Percentiles rank a stretch among this genome's conserved stretches.
Conservation (phyloP, 345 rosid genomes). For the Eucalyptus virginea region DNA sequence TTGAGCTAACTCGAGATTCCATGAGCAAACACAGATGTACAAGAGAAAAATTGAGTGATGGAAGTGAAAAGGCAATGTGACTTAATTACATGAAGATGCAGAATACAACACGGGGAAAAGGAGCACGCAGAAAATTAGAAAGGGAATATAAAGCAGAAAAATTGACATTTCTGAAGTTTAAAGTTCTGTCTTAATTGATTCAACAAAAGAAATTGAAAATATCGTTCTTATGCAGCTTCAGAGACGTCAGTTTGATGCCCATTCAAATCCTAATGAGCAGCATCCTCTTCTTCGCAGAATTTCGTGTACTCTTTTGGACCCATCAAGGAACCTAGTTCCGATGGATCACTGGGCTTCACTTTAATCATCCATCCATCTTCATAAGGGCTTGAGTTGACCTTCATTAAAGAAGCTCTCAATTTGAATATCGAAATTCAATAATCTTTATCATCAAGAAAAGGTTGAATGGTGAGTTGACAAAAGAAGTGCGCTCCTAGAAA, state of each 20-base stretch:
- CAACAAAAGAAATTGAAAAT: background rate
- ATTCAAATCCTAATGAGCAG: constrained; percentile 47
- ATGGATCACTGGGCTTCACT: constrained; percentile 78
- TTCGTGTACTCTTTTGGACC: constrained; percentile 74
- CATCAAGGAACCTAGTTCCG: constrained; percentile 66
- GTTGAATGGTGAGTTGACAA: background rate
- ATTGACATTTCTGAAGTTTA: background rate
- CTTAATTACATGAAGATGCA: constrained; percentile 9
- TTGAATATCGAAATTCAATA: background rate
- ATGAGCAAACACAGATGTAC: background rate
- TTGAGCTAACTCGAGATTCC: background rate
- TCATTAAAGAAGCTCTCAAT: background rate
- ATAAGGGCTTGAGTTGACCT: constrained; percentile 86
- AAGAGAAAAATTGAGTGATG: background rate
- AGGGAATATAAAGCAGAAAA: background rate
- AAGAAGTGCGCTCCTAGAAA: background rate
- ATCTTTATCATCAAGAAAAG: background rate
- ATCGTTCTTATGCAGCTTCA: background rate
- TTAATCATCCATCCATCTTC: constrained; percentile 97
- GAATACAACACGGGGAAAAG: background rate
- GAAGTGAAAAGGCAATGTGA: background rate
- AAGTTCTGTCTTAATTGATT: background rate
- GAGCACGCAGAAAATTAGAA: background rate
- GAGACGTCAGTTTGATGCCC: background rate
- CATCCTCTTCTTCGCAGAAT: constrained; percentile 91